phyloP scores from a whole-genome alignment of 345 rosid genomes.

The Brassica carinata region DNA sequence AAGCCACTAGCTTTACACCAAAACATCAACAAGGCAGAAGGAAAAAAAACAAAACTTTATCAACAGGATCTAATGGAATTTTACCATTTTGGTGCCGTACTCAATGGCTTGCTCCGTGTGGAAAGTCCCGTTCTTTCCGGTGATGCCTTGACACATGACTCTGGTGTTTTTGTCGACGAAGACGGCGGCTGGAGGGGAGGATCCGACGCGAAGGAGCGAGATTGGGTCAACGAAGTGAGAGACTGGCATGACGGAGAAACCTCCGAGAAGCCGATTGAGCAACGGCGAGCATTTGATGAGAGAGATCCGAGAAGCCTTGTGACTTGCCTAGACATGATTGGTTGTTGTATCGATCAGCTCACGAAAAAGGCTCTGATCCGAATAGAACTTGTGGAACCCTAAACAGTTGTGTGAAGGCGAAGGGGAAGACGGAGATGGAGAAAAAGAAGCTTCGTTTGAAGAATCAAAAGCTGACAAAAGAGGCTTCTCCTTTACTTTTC shows the following conservation, averaged over 20 bases:
- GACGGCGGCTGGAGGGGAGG: conserved; percentile 67
- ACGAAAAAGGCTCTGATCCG: conserved; percentile 5
- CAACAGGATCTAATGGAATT: background rate
- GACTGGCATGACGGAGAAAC: conserved; percentile 32
- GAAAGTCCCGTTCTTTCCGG: conserved; percentile 91
- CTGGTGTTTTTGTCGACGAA: conserved; percentile 93
- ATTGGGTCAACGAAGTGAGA: conserved; percentile 41
- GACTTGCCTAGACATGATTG: conserved; percentile 43
- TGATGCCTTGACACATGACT: conserved; percentile 93
- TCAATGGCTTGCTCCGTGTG: conserved; percentile 98
- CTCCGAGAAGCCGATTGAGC: conserved; percentile 26
- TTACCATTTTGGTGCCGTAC: conserved; percentile 95
- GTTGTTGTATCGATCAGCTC: conserved; percentile 12
- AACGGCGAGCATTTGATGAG: conserved; percentile 36
- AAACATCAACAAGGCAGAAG: background rate
- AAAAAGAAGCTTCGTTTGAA: conserved; percentile 29
- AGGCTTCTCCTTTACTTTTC: conserved; percentile 29
- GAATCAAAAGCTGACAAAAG: conserved; percentile 34
- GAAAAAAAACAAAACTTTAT: background rate
- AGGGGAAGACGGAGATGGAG: conserved; percentile 30
- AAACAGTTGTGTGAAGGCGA: conserved; percentile 15
- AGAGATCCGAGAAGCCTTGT: conserved; percentile 44
- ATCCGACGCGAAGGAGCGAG: conserved; percentile 59
- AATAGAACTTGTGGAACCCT: conserved; percentile 29
- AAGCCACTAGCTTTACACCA: background rate